These are phyloP conservation scores for Pseudopithomyces chartarum DNA, from an alignment of 2,329 filamentous ascomycete species.

Conservation along the genomic window DNA sequence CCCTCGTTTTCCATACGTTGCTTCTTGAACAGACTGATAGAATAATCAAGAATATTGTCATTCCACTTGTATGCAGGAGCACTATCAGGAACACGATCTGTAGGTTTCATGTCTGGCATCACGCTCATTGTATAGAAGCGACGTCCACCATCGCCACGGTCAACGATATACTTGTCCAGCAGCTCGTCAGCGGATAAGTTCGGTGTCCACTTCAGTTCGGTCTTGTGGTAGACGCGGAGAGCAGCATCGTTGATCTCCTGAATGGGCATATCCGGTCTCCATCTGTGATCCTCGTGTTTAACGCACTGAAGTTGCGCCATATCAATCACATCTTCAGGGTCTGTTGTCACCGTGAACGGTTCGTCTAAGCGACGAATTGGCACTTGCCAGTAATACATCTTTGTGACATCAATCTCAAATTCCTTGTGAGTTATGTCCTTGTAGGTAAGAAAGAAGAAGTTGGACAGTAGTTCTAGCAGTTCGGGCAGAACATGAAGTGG, in stretches of 20 bases:
- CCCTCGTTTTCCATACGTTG: slow-evolving; percentile 48
- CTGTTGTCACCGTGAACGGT: background rate
- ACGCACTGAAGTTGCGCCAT: slow-evolving; percentile 60
- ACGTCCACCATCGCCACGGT: slow-evolving; percentile 61
- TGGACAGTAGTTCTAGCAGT: slow-evolving; percentile 62
- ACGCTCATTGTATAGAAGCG: slow-evolving; percentile 60
- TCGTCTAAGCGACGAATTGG: slow-evolving; percentile 53
- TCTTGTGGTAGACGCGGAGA: slow-evolving; percentile 38
- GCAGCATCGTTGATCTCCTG: slow-evolving; percentile 37
- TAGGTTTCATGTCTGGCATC: slow-evolving; percentile 61
- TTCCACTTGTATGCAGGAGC: slow-evolving; percentile 50
- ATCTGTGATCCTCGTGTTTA: slow-evolving; percentile 48
- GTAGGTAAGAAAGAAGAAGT: slow-evolving; percentile 78
- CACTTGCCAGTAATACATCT: slow-evolving; percentile 83
- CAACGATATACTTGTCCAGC: slow-evolving; percentile 59
- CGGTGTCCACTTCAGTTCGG: slow-evolving; percentile 53
- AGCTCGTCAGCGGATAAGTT: slow-evolving; percentile 49
- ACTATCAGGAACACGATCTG: slow-evolving; percentile 66
- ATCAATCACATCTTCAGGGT: slow-evolving; percentile 56
- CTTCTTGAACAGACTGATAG: slow-evolving; percentile 73
- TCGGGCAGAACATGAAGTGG: slow-evolving; percentile 52
- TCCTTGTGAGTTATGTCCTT: slow-evolving; percentile 87
- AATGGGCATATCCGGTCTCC: slow-evolving; percentile 49
- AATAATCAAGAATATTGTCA: slow-evolving; percentile 79
- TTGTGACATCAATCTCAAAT: slow-evolving; percentile 66